phyloP scores from a whole-genome alignment of 306 rosid species.

The Casuarina glauca region DNA sequence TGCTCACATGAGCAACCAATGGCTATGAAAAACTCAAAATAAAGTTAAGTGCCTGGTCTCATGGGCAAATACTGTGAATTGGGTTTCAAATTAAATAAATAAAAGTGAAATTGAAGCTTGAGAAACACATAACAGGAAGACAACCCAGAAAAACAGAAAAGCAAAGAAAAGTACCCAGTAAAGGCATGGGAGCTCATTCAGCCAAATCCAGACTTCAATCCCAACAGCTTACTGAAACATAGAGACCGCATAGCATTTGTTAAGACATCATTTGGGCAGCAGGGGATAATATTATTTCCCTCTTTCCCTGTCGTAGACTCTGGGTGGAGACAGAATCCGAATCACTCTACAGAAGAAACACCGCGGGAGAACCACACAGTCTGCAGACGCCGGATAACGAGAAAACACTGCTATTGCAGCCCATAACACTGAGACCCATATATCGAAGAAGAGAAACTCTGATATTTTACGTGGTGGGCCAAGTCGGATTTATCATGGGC shows the following conservation, averaged over 20 bases:
- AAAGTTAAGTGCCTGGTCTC: background rate
- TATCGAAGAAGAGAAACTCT: background rate
- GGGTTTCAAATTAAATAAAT: background rate
- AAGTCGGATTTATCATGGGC: background rate
- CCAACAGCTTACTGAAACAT: slow-evolving; percentile 19
- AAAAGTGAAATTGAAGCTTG: background rate
- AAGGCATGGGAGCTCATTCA: slow-evolving; percentile 96
- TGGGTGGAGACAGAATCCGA: background rate
- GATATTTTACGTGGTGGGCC: background rate
- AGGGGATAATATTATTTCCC: background rate
- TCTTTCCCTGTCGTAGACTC: background rate
- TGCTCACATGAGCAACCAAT: background rate
- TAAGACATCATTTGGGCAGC: background rate
- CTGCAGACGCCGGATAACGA: slow-evolving; percentile 5
- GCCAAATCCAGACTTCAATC: slow-evolving; percentile 35
- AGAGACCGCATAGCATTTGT: slow-evolving; percentile 21
- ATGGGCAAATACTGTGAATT: background rate
- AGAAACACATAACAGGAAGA: background rate
- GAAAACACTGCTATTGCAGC: background rate
- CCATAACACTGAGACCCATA: background rate
- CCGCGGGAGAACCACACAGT: slow-evolving; percentile 6
- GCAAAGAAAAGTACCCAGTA: slow-evolving; percentile 50
- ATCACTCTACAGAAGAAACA: background rate
- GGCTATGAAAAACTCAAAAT: background rate
- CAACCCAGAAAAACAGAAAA: background rate